Conservation (phyloP, 176 grass and related monocot genomes). For the Dactylis glomerata region DNA sequence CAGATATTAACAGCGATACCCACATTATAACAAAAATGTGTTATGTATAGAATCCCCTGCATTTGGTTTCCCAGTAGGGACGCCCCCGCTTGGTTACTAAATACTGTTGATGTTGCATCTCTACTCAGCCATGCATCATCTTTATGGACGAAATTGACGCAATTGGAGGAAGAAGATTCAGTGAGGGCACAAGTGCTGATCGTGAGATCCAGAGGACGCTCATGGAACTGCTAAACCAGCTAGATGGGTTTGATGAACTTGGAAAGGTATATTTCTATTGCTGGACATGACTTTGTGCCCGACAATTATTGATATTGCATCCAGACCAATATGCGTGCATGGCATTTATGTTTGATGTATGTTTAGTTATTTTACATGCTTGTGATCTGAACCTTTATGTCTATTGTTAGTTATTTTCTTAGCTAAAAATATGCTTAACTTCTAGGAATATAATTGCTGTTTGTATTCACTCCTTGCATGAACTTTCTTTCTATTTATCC, state of each 20-base stretch:
- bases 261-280: conserved; percentile 10
- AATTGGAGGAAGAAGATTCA: conserved; percentile 17
- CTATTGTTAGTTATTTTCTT: neutral
- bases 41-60: neutral
- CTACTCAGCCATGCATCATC: conserved; percentile 8
- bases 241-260: conserved; percentile 20
- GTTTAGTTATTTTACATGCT: neutral
- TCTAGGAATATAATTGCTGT: neutral
- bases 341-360: neutral
- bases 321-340: neutral
- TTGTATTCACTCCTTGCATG: neutral
- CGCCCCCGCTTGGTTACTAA: neutral
- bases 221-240: conserved; percentile 15
- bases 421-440: neutral
- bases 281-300: neutral
- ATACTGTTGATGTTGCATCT: neutral
- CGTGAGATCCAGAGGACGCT: conserved; percentile 16
- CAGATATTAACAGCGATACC: neutral
- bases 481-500: neutral
- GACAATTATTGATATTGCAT: neutral
- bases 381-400: neutral
- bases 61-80: neutral
- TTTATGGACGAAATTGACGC: conserved; percentile 19
- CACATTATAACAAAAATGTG: neutral
- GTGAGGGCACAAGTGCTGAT: neutral